A percentile compares a stretch with the other conserved stretches of the same genome.
Evolutionary conservation across 371 early-diverging fungal genomes (phyloP).

Genomic region (Actinomortierella ambigua): DNA sequence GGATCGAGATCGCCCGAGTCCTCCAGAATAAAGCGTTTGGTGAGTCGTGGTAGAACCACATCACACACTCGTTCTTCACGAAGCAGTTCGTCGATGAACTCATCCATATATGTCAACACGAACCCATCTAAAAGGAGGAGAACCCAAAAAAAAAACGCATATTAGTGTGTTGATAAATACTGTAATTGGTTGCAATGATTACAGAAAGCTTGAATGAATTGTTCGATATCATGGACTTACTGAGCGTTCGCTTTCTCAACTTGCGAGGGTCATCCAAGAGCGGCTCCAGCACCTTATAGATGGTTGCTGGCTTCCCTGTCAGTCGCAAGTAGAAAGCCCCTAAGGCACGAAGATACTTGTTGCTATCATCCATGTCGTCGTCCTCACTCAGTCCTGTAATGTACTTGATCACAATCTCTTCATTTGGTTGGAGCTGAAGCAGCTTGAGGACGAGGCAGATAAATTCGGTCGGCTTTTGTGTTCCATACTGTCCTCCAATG

Average conservation of each 20-base stretch:
- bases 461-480: constrained; percentile 89
- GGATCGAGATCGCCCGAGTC: constrained; percentile 87
- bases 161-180: not conserved
- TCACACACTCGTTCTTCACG: constrained; percentile 84
- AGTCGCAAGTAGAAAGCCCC: constrained; percentile 90
- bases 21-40: constrained; percentile 81
- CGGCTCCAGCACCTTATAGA: constrained; percentile 88
- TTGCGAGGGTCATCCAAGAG: constrained; percentile 87
- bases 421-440: constrained; percentile 89
- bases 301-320: constrained; percentile 74
- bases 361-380: constrained; percentile 64
- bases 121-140: constrained; percentile 50
- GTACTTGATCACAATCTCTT: constrained; percentile 82
- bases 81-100: constrained; percentile 88
- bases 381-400: constrained; percentile 52
- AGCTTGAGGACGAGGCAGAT: constrained; percentile 88
- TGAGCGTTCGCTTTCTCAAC: constrained; percentile 64
- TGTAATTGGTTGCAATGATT: not conserved
- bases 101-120: constrained; percentile 83
- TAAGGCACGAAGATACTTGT: constrained; percentile 89
- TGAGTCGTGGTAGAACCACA: constrained; percentile 85
- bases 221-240: constrained; percentile 45
- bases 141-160: constrained; percentile 12
- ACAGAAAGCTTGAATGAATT: not conserved
- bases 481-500: constrained; percentile 90